Base-by-base conservation (phyloP, 2,329 filamentous ascomycete species). In the Chrysoporthe puriensis region DNA sequence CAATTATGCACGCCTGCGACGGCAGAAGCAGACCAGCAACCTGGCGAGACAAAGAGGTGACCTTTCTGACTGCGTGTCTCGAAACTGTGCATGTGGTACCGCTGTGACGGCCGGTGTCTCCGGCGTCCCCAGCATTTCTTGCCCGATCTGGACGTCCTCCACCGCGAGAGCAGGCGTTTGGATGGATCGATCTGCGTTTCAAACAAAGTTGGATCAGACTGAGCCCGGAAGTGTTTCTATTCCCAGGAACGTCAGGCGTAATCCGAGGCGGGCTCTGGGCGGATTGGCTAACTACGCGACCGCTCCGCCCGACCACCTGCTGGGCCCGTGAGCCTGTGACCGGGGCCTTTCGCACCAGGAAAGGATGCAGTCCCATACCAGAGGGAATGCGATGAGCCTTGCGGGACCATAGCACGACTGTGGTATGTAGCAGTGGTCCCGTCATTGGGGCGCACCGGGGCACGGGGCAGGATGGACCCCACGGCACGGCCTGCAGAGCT, bases 31-130 rank as follows among this genome's bases (percentile, higher is more conserved):
- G 36, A 26, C 36, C 36, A 40, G 36, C 36, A 40, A 40, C 36
- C 36, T 40, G 36, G 21, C 50, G 14, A 54, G 32, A 21, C 8
- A 46, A 52, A 26, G 32, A 54, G 32, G 34, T 54, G 48, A 52
- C 48, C 48, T 26, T 21, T 11, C 21, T 52, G 48, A 21, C 48
- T 52, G 48, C 48, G 26, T 54, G 66, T 67, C 63, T 67, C 58
- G 66, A 58, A 67, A 58, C 65, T 44, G 43, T 46, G 34, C n/a
- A 54, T 56, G 52, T 66, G 59, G 34, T 60, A 63, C 32, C 48
- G 48, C 40, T 18, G 58, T 16, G 21, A 43, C 58, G 36, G 58
- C 32, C 21, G 44, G 36, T 52, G 48, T n/a, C 48, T 52, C 48
- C 48, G 26, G 11, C 48, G 14, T 52, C 48, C 26, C n/a, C 48